phyloP scores from a whole-genome alignment of 164 flowering plant genomes.

The Sextonia rubra region DNA sequence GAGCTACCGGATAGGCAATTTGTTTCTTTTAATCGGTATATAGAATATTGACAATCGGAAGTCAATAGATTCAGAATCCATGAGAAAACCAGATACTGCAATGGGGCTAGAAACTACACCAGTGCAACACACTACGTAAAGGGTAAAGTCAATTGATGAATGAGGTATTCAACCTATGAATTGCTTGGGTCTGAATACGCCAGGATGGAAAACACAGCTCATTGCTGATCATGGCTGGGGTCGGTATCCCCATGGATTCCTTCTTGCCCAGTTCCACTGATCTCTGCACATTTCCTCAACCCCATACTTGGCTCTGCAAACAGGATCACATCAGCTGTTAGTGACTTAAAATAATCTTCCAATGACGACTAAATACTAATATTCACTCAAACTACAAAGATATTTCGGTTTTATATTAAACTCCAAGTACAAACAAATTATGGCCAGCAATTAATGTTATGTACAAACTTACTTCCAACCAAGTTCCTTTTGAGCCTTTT shows the following conservation, averaged over 20 bases:
- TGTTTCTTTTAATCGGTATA: too few relatives aligned
- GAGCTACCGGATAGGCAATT: too few relatives aligned
- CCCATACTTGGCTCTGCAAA: conserved; percentile 67
- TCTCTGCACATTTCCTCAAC: conserved; percentile 78
- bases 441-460: background rate
- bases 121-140: too few relatives aligned
- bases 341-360: background rate
- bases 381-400: background rate
- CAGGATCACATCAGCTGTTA: background rate
- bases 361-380: too few relatives aligned
- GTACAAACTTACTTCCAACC: conserved; percentile 77
- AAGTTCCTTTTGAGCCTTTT: conserved; percentile 78
- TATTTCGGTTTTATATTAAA: too few relatives aligned
- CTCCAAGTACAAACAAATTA: background rate
- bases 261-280: conserved; percentile 80
- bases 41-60: too few relatives aligned
- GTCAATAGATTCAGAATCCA: too few relatives aligned
- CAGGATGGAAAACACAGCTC: background rate
- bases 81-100: too few relatives aligned
- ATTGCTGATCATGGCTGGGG: conserved; percentile 29
- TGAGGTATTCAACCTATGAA: background rate
- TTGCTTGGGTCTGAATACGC: background rate
- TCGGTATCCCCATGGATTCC: conserved; percentile 62
- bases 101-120: too few relatives aligned
- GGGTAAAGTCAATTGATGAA: background rate